These are phyloP conservation scores for Termitomyces sp. DNA, from an alignment of 768 basidiomycete species.

Conservation along the genomic window DNA sequence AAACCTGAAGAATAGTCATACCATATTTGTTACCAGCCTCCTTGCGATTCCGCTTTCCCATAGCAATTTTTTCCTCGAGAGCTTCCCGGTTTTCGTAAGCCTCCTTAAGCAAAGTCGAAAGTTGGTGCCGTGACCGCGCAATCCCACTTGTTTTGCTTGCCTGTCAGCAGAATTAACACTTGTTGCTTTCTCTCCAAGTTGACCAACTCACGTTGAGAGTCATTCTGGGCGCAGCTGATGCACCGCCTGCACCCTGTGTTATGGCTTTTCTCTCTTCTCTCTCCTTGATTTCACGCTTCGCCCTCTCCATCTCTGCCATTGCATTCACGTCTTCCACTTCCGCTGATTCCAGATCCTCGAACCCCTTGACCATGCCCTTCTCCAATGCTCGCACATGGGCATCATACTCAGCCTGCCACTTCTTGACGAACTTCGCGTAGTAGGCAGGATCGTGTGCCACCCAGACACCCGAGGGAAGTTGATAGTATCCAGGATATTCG, in stretches of 20 bases:
- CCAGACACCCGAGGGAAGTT: slow-evolving; percentile 78
- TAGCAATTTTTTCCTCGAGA: slow-evolving; percentile 80
- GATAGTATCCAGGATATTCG: slow-evolving; percentile 85
- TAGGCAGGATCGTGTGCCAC: slow-evolving; percentile 68
- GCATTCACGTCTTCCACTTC: slow-evolving; percentile 64
- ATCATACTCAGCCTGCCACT: slow-evolving; percentile 74
- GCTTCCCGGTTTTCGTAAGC: slow-evolving; percentile 83
- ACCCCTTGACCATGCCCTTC: slow-evolving; percentile 63
- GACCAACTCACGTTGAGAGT: slow-evolving; percentile 67
- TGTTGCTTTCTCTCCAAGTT: neutral
- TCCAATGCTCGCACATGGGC: slow-evolving; percentile 70
- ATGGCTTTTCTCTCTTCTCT: slow-evolving; percentile 74
- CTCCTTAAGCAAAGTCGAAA: slow-evolving; percentile 76
- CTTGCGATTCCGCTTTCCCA: slow-evolving; percentile 79
- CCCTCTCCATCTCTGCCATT: slow-evolving; percentile 71
- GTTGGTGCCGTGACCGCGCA: slow-evolving; percentile 72
- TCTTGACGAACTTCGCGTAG: slow-evolving; percentile 63
- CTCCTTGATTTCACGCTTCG: slow-evolving; percentile 70
- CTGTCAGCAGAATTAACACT: slow-evolving; percentile 26
- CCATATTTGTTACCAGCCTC: slow-evolving; percentile 93
- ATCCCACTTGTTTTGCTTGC: slow-evolving; percentile 68
- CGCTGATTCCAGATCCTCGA: slow-evolving; percentile 58
- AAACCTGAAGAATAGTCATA: slow-evolving; percentile 26
- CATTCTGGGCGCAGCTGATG: slow-evolving; percentile 71
- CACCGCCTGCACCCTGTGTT: slow-evolving; percentile 54